Evolutionary conservation across 148 eudicot species (phyloP).

Genomic region (Fagopyrum esculentum): DNA sequence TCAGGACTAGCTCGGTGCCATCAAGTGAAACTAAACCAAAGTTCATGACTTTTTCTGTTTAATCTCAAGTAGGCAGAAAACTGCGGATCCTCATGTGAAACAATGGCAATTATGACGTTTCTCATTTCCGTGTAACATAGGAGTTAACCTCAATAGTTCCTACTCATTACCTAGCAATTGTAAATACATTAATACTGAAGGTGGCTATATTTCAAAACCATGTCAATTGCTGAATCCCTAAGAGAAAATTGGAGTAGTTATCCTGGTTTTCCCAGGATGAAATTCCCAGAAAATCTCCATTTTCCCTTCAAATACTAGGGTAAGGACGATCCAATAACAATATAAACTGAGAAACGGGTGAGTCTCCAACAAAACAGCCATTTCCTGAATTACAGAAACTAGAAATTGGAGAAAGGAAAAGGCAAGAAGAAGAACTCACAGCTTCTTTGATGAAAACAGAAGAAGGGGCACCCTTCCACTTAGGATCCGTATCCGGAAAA

Average conservation of each 20-base stretch:
- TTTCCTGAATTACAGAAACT: not conserved
- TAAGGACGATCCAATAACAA: not conserved
- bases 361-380: not conserved
- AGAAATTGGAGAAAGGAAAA: not conserved
- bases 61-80: too few species aligned
- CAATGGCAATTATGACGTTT: too few species aligned
- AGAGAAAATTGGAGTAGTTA: not conserved
- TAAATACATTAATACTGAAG: not conserved
- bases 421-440: constrained; percentile 37
- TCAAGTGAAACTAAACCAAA: not conserved
- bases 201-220: not conserved
- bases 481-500: constrained; percentile 92
- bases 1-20: not conserved
- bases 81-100: too few species aligned
- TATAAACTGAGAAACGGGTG: not conserved
- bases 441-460: constrained; percentile 93
- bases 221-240: not conserved
- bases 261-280: not conserved
- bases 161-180: not conserved
- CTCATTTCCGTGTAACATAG: too few species aligned
- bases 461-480: constrained; percentile 94
- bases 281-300: not conserved
- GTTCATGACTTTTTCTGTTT: not conserved
- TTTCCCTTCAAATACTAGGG: not conserved
- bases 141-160: not conserved